A percentile compares a stretch with the other conserved stretches of the same genome.
Evolutionary conservation across 2,329 filamentous ascomycete genomes (phyloP).

Genomic region (Pseudocercospora vitis): DNA sequence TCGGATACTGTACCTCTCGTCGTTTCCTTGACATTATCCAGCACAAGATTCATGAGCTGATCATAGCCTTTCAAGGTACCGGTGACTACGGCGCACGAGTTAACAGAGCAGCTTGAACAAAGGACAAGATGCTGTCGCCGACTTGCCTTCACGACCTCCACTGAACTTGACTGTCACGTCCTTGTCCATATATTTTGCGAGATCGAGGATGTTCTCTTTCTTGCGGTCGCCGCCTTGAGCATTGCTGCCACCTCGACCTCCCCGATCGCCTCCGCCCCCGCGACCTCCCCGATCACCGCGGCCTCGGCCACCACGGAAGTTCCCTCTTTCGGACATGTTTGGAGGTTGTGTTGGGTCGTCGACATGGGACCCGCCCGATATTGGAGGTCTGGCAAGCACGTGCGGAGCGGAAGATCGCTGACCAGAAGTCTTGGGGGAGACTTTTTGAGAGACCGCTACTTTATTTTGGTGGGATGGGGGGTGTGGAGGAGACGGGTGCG

Average conservation of each 20-base stretch:
- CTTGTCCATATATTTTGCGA: conserved; percentile 97
- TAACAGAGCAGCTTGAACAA: conserved; percentile 3
- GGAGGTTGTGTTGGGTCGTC: conserved; percentile 12
- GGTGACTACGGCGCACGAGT: conserved; percentile 58
- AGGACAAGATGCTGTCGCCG: background rate
- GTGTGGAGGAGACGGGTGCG: too few species aligned
- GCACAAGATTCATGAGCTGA: conserved; percentile 94
- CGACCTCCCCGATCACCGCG: conserved; percentile 40
- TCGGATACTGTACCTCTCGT: conserved; percentile 68
- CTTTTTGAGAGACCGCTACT: too few species aligned
- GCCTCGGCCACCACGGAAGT: conserved; percentile 49
- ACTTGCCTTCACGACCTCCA: conserved; percentile 79
- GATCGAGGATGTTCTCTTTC: conserved; percentile 97
- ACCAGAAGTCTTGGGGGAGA: too few species aligned
- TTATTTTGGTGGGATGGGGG: too few species aligned
- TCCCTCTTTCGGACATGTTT: conserved; percentile 57
- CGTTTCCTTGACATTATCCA: conserved; percentile 89
- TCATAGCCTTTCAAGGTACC: conserved; percentile 94
- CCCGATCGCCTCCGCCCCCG: conserved; percentile 41
- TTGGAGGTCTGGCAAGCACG: too few species aligned
- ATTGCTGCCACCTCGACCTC: conserved; percentile 45
- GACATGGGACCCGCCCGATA: too few species aligned
- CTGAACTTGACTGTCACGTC: conserved; percentile 94
- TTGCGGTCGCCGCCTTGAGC: conserved; percentile 61
- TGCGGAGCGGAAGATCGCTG: too few species aligned